Percentiles rank a stretch among this genome's conserved stretches.
phyloP scores from a whole-genome alignment of 805 yeast species.

The Kodamaea neixiangensis region DNA sequence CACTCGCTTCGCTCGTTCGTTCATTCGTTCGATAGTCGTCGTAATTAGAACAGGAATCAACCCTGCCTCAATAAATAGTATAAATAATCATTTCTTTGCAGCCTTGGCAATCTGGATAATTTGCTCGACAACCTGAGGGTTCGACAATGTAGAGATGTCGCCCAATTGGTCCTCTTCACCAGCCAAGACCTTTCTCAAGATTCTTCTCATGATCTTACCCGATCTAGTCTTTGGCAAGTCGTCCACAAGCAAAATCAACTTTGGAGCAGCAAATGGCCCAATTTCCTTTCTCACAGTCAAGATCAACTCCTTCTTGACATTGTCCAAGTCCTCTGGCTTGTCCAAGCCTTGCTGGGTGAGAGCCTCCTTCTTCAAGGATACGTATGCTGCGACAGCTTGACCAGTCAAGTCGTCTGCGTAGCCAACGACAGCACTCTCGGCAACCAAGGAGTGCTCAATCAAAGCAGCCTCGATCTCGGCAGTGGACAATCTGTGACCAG shows the following conservation, averaged over 20 bases:
- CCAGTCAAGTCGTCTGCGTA: slow-evolving; percentile 94
- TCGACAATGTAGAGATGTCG: slow-evolving; percentile 84
- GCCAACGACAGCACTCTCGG: slow-evolving; percentile 97
- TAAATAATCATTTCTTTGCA: slow-evolving; percentile 15
- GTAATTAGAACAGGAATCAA: slow-evolving; percentile 1
- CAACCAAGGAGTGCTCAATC: slow-evolving; percentile 74
- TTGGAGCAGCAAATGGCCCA: slow-evolving; percentile 97
- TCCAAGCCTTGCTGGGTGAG: slow-evolving; percentile 17
- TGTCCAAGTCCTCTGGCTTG: slow-evolving; percentile 50
- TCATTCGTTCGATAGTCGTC: neutral
- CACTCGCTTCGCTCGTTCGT: too few species aligned
- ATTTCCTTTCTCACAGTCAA: slow-evolving; percentile 89
- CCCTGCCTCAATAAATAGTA: slow-evolving; percentile 1
- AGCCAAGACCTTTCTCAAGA: slow-evolving; percentile 87
- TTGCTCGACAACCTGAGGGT: slow-evolving; percentile 80
- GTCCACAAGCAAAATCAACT: slow-evolving; percentile 74
- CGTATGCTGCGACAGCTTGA: slow-evolving; percentile 96
- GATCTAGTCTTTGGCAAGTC: slow-evolving; percentile 98
- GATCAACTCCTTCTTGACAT: slow-evolving; percentile 70
- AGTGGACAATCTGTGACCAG: slow-evolving; percentile 97
- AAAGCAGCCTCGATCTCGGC: slow-evolving; percentile 96
- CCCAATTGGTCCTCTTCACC: slow-evolving; percentile 94
- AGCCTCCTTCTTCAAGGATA: slow-evolving; percentile 66
- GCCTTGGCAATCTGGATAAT: slow-evolving; percentile 67
- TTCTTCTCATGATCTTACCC: slow-evolving; percentile 98